A percentile compares a stretch with the other conserved stretches of the same genome.
Evolutionary conservation across 2,329 filamentous ascomycete genomes (phyloP).

Genomic region (Phialophora verrucosa): DNA sequence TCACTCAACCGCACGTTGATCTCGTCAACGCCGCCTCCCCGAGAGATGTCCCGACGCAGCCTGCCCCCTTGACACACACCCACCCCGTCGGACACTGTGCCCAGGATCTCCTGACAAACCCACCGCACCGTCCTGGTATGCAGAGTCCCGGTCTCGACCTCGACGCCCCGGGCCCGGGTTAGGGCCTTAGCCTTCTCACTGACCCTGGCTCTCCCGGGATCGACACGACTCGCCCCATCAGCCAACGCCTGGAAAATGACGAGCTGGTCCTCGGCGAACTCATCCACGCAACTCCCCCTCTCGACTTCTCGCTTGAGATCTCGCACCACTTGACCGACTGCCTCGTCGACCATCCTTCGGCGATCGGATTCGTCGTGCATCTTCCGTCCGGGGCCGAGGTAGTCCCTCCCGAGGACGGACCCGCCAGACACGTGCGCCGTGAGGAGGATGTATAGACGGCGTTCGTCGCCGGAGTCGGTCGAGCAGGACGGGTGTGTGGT

Average conservation of each 20-base stretch:
- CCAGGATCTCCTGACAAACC: slow-evolving; percentile 51
- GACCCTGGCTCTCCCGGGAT: slow-evolving; percentile 35
- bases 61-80: slow-evolving; percentile 23
- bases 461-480: slow-evolving; percentile 49
- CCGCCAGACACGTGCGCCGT: slow-evolving; percentile 58
- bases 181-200: background rate
- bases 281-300: slow-evolving; percentile 59
- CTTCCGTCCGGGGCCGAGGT: slow-evolving; percentile 52
- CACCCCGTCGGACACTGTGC: slow-evolving; percentile 27
- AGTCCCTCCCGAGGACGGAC: slow-evolving; percentile 59
- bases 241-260: slow-evolving; percentile 65
- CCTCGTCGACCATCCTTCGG: slow-evolving; percentile 33
- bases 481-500: slow-evolving; percentile 17
- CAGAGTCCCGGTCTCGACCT: slow-evolving; percentile 40
- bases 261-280: slow-evolving; percentile 63
- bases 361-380: slow-evolving; percentile 31
- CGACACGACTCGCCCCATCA: slow-evolving; percentile 47
- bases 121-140: slow-evolving; percentile 53
- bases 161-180: background rate
- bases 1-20: background rate
- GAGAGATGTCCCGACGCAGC: background rate
- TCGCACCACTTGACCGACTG: slow-evolving; percentile 53
- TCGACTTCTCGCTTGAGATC: slow-evolving; percentile 55
- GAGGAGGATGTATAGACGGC: slow-evolving; percentile 60
- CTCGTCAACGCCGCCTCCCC: background rate